A percentile compares a stretch with the other conserved stretches of the same genome.
Conservation (phyloP, 2,329 filamentous ascomycete species). For the Talaromyces sp. region DNA sequence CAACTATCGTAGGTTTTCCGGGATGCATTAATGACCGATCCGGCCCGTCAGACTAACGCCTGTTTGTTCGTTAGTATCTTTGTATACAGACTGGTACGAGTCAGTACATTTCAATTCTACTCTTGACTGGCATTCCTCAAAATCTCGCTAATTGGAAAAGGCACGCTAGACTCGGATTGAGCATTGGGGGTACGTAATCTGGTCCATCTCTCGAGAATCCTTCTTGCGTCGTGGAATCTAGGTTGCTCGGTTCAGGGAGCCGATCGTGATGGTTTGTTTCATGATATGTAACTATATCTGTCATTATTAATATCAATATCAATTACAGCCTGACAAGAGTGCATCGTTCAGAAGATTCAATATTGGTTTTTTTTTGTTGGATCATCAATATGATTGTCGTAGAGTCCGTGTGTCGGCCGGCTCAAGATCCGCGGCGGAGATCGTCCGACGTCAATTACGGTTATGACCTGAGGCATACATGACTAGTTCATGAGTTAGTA, state of each 20-base stretch:
- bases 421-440: neutral
- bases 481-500: neutral
- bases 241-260: conserved; percentile 11
- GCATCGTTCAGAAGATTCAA: neutral
- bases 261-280: conserved; percentile 6
- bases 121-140: neutral
- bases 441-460: neutral
- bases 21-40: conserved; percentile 14
- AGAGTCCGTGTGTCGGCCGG: neutral
- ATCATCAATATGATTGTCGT: neutral
- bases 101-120: neutral
- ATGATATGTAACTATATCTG: neutral
- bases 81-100: neutral
- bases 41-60: conserved; percentile 11
- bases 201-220: neutral
- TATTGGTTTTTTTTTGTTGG: neutral
- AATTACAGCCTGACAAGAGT: neutral
- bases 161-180: neutral
- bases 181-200: neutral
- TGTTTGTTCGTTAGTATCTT: conserved; percentile 3
- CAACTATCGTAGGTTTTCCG: conserved; percentile 2
- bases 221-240: neutral
- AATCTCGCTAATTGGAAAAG: neutral
- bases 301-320: neutral
- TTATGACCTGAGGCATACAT: neutral